These are phyloP conservation scores for Pyrrhoderma lamaoense DNA, from an alignment of 1,284 basidiomycete species.

Conservation along the genomic window DNA sequence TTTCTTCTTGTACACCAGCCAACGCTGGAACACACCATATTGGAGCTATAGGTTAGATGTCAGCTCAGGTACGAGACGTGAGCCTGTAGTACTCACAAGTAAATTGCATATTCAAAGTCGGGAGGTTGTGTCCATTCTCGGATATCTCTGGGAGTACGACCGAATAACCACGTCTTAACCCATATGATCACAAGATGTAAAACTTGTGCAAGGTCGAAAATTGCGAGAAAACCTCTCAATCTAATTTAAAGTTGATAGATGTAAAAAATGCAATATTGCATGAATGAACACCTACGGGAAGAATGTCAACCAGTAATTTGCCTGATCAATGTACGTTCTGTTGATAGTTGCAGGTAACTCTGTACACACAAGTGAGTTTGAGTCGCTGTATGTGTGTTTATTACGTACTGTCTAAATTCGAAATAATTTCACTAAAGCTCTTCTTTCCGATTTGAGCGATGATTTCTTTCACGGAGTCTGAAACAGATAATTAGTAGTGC, in stretches of 20 bases:
- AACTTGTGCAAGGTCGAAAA: constrained; percentile 96
- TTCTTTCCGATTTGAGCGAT: constrained; percentile 62
- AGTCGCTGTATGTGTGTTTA: background rate
- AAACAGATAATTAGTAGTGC: constrained; percentile 4
- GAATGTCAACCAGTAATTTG: constrained; percentile 91
- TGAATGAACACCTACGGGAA: constrained; percentile 61
- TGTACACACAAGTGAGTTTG: constrained; percentile 26
- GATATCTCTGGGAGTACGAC: constrained; percentile 94
- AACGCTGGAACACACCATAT: constrained; percentile 40
- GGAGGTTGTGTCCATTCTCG: constrained; percentile 95
- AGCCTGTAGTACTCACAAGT: constrained; percentile 54
- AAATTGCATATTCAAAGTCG: constrained; percentile 85
- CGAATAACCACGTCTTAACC: constrained; percentile 71
- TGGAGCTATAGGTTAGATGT: constrained; percentile 40
- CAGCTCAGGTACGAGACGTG: constrained; percentile 9
- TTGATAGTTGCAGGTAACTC: constrained; percentile 69
- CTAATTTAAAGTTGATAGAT: constrained; percentile 29
- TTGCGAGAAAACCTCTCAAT: constrained; percentile 84
- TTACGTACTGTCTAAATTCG: constrained; percentile 55
- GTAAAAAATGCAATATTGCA: background rate
- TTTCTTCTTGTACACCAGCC: background rate
- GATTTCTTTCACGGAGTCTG: constrained; percentile 61
- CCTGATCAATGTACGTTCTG: constrained; percentile 74
- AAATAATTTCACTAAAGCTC: constrained; percentile 60
- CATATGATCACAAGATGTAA: constrained; percentile 85